Conservation (phyloP, 805 yeast species). For the Zygosaccharomyces pseudorouxii region DNA sequence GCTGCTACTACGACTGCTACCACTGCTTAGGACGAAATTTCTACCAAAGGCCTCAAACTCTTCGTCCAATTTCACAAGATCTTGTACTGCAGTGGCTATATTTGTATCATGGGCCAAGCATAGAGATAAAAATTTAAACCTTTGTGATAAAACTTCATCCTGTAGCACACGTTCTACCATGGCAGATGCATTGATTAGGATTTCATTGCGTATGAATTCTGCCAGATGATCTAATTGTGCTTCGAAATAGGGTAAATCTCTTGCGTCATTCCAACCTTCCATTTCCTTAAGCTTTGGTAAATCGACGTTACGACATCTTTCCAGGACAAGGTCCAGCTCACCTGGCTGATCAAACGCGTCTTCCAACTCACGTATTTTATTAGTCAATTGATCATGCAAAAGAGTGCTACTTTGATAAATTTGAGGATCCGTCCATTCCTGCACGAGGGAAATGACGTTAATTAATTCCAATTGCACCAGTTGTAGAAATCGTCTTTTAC, state of each 20-base stretch:
- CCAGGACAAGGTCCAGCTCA: constrained; percentile 45
- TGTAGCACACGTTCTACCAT: constrained; percentile 46
- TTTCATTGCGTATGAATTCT: constrained; percentile 48
- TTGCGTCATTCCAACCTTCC: constrained; percentile 49
- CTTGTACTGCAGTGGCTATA: constrained; percentile 29
- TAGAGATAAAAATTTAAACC: constrained; percentile 26
- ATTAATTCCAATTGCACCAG: constrained; percentile 41
- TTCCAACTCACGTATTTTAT: constrained; percentile 52
- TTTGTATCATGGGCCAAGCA: constrained; percentile 17
- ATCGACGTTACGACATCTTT: constrained; percentile 42
- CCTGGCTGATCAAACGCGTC: constrained; percentile 47
- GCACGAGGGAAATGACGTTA: constrained; percentile 20
- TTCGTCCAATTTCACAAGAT: constrained; percentile 33
- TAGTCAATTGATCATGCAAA: constrained; percentile 33
- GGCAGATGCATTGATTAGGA: constrained; percentile 51
- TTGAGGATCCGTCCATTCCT: constrained; percentile 20
- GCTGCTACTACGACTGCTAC: constrained; percentile 19
- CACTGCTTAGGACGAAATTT: constrained; percentile 13
- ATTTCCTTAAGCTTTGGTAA: constrained; percentile 46
- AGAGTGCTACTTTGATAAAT: constrained; percentile 25
- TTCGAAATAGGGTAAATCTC: constrained; percentile 42
- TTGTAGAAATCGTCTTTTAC: constrained; percentile 40
- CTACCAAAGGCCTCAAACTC: constrained; percentile 37
- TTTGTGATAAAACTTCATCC: constrained; percentile 24
- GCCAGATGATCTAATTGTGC: constrained; percentile 40